Evolutionary conservation across 192 early-diverging fungal genomes (phyloP), one percentile per base, ranked within the genome.

Genomic region (Entomortierella beljakovae): DNA sequence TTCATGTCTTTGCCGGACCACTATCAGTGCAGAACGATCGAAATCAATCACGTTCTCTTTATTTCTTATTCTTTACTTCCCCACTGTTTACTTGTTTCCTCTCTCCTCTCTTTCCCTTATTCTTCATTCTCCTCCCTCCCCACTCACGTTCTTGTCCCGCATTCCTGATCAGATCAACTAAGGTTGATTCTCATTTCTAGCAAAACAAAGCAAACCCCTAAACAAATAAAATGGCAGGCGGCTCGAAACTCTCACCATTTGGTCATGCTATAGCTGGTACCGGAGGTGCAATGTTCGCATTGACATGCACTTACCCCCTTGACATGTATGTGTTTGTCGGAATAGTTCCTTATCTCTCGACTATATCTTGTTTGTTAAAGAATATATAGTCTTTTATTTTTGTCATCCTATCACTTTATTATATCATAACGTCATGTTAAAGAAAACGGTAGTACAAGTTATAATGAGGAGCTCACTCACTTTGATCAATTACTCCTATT

Each of bases 261-360:
- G 95, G 93, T 22, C 93, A 99, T 79, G 98, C 98, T 9, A 86
- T 94, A 40, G 91, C 98, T 18, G 98, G 98, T 16, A 91, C 97
- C 11, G 85, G 92, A 32, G 95, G 97, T 57, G 94, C 97, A 20
- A 93, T 95, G 68, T 92, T 97, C 56, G 96, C 98, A 20, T 90
- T 97, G 72, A 84, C 92, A 26, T 83, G 95, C 46, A 93, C 95
- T 40, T 99, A 98, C 83, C 98, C 98, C 16, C 90, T 98, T 28
- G 98, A 99, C 81, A 97, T 96, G 94, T 96, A 86, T 84, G 90
- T 84, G 50, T 18, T 6, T 34, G 35, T 58, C n/a, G n/a, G n/a
- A n/a, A n/a, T n/a, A n/a, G n/a, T n/a, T n/a, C n/a, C n/a, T n/a
- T n/a, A n/a, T n/a, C n/a, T n/a, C 46, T 20, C n/a, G 42, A 58